Conservation (phyloP, 305 asterid species). For the Petunia hybrid region DNA sequence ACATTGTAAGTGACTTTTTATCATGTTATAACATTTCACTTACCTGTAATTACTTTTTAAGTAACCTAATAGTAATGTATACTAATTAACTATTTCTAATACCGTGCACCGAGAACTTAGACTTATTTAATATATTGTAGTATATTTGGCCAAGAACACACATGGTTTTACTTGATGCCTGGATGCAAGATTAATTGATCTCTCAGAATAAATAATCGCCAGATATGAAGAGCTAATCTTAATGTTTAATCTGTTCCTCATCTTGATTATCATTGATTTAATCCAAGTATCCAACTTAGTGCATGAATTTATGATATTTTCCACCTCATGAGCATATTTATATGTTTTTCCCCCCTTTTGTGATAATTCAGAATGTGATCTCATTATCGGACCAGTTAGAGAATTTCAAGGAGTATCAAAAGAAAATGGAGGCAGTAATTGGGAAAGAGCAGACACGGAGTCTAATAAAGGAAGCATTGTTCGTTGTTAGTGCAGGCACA, state of each 20-base stretch:
- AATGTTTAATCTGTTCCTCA: no score
- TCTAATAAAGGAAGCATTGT: slow-evolving; percentile 55
- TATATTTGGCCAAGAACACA: neutral
- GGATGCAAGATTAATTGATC: no score
- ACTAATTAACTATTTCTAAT: no score
- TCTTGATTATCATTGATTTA: no score
- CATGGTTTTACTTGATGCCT: no score
- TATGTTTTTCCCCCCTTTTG: neutral
- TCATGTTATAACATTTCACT: no score
- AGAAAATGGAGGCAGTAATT: slow-evolving; percentile 49
- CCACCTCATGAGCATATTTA: neutral
- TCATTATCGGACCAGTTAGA: slow-evolving; percentile 57
- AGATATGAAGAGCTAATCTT: no score
- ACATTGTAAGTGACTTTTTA: no score
- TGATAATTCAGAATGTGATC: slow-evolving; percentile 60
- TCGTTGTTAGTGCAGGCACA: slow-evolving; percentile 76
- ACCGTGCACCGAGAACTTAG: no score
- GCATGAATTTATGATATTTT: neutral
- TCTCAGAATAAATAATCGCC: no score
- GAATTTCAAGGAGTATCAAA: slow-evolving; percentile 58
- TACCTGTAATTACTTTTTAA: neutral
- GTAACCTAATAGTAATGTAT: neutral
- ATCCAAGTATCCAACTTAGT: no score
- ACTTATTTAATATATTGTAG: no score
- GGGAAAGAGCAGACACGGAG: slow-evolving; percentile 60